Conservation (phyloP, 2,329 filamentous ascomycete genomes). For the Gnomoniopsis sp. region DNA sequence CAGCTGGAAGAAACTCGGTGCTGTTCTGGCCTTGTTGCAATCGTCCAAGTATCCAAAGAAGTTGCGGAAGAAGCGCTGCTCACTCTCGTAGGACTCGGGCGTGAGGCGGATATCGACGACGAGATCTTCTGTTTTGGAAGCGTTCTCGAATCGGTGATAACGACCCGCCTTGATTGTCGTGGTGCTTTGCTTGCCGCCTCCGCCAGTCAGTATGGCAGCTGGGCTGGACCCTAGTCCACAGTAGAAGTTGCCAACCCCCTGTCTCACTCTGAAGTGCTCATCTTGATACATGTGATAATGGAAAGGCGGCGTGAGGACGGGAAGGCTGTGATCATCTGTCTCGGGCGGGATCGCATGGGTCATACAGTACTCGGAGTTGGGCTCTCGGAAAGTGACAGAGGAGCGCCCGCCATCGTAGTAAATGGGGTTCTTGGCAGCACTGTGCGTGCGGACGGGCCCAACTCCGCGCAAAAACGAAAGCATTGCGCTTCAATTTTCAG, state of each 20-base stretch:
- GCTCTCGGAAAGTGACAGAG: conserved; percentile 9
- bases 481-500: background rate
- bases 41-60: conserved; percentile 22
- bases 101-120: conserved; percentile 17
- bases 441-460: conserved; percentile 1
- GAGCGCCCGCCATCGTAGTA: conserved; percentile 13
- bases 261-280: conserved; percentile 21
- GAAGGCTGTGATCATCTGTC: background rate
- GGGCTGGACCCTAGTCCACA: background rate
- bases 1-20: conserved; percentile 22
- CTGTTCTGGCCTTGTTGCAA: conserved; percentile 14
- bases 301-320: conserved; percentile 19
- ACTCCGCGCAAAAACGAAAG: conserved; percentile 5
- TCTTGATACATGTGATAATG: conserved; percentile 23
- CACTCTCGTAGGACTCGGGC: conserved; percentile 17
- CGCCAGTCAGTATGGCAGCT: background rate
- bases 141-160: conserved; percentile 18
- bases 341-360: conserved; percentile 9
- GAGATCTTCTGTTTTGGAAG: conserved; percentile 3
- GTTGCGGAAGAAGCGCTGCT: conserved; percentile 24
- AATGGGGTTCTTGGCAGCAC: conserved; percentile 5
- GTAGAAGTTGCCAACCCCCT: conserved; percentile 20
- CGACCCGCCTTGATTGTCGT: conserved; percentile 1
- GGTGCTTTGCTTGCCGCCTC: background rate
- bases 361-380: conserved; percentile 10